phyloP scores from a whole-genome alignment of 148 eudicot species.

The Rhododendron ferrugineum region DNA sequence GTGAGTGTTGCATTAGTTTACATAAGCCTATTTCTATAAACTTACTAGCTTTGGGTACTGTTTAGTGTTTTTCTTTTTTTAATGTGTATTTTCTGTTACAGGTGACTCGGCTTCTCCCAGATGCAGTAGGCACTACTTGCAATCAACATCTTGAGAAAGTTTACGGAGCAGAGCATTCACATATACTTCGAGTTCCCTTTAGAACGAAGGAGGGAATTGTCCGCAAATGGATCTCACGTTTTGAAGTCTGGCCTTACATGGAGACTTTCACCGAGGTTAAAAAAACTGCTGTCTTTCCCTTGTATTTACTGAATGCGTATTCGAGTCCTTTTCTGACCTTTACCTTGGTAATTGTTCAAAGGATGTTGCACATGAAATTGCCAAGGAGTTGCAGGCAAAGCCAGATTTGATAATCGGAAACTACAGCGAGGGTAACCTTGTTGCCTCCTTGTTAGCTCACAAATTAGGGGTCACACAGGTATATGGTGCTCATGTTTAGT shows the following conservation, averaged over 20 bases:
- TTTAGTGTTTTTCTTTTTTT: neutral
- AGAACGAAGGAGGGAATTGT: slow-evolving; percentile 92
- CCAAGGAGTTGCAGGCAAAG: slow-evolving; percentile 74
- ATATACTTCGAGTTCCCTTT: slow-evolving; percentile 93
- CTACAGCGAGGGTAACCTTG: slow-evolving; percentile 98
- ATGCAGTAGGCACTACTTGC: slow-evolving; percentile 95
- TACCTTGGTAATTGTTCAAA: slow-evolving; percentile 8
- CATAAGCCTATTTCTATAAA: neutral
- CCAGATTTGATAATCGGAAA: slow-evolving; percentile 94
- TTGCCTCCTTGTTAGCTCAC: slow-evolving; percentile 90
- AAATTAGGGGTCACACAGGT: slow-evolving; percentile 92
- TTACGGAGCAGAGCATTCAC: slow-evolving; percentile 74
- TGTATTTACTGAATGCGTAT: neutral
- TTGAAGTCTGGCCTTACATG: slow-evolving; percentile 99
- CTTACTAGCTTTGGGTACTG: neutral
- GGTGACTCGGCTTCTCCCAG: slow-evolving; percentile 88
- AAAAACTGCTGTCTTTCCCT: neutral
- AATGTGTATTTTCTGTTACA: slow-evolving; percentile 11
- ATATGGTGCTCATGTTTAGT: neutral
- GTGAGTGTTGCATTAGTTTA: slow-evolving; percentile 22
- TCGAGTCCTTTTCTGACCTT: neutral
- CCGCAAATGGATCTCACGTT: slow-evolving; percentile 91
- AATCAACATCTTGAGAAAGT: slow-evolving; percentile 94
- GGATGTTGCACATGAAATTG: slow-evolving; percentile 88
- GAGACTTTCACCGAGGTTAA: slow-evolving; percentile 92